Base-by-base conservation (phyloP, 768 basidiomycete species). In the Amanita exitialis region DNA sequence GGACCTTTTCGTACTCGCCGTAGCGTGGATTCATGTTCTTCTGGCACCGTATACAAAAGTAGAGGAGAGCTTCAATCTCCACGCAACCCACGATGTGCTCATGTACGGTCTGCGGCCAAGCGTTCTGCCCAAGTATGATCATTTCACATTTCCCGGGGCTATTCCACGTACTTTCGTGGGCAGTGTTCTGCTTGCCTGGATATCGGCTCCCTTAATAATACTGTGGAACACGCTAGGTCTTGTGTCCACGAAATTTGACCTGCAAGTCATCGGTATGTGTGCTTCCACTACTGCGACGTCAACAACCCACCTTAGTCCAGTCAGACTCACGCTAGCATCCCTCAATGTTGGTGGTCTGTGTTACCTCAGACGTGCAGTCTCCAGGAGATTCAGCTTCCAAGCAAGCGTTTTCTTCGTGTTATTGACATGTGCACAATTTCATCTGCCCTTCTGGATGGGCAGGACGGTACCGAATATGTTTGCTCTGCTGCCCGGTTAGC, bases 61-160 rank as follows among this genome's bases (percentile, higher is more conserved):
- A 25, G 96, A 99, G 65, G 96, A 99, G 68, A 89, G 86, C 60
- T 97, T 97, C 74, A 93, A 86, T 57, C 76, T 98, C 7, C 96
- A 98, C 62, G 93, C 90, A 0, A 76, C 75, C 0, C 90, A 96
- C 61, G 96, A 99, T 65, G 71, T 90, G 21, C 69, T 97, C 25
- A 76, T 84, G 68, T 83, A 91, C 59, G 92, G 93, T 2, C 62
- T 80, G 15, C 20, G 13, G 15, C 43, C 46, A 42, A 27, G 27
- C 47, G 53, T 23, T 46, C 54, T 53, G 35, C 47, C 47, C 25
- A 51, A 95, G 90, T 97, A 87, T 64, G 96, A 99, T 62, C 95
- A 99, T 61, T 76, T 86, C 58, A 68, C 73, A 4, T 96, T 95
- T 59, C 82, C 91, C 16, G 94, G 95, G 4, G 85, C 89, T 0